Evolutionary conservation across 805 yeast species (phyloP).

Genomic region (Candida ascalaphidarum): DNA sequence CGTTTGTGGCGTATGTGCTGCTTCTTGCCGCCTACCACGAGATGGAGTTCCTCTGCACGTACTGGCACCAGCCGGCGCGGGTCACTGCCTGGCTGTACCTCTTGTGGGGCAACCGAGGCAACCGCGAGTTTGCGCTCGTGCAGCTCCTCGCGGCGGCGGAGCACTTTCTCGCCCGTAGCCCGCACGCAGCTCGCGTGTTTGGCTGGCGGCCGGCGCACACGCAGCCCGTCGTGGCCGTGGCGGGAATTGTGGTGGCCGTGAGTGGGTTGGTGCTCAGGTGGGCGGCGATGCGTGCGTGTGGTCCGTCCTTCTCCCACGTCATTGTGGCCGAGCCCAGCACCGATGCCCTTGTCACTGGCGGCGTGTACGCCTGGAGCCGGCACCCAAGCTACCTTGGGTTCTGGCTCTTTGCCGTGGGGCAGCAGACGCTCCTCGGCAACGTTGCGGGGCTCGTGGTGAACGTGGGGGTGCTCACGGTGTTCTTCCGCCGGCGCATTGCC

Average conservation of each 20-base stretch:
- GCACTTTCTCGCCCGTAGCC: slow-evolving; percentile 6
- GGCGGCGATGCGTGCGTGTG: slow-evolving; percentile 24
- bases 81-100: slow-evolving; percentile 20
- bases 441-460: slow-evolving; percentile 8
- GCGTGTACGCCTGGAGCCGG: slow-evolving; percentile 20
- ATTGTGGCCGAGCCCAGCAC: slow-evolving; percentile 10
- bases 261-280: slow-evolving; percentile 18
- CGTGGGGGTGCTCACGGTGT: slow-evolving; percentile 11
- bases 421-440: slow-evolving; percentile 19
- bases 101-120: slow-evolving; percentile 27
- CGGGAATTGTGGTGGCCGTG: slow-evolving; percentile 10
- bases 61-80: slow-evolving; percentile 15
- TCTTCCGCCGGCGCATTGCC: slow-evolving; percentile 21
- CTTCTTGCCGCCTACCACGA: slow-evolving; percentile 13
- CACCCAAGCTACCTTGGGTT: slow-evolving; percentile 35
- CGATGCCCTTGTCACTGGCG: slow-evolving; percentile 17
- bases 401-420: slow-evolving; percentile 22
- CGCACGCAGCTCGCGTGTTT: no score
- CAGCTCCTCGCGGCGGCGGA: slow-evolving; percentile 18
- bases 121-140: slow-evolving; percentile 18
- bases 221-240: not conserved
- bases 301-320: slow-evolving; percentile 26
- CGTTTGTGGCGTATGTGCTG: slow-evolving; percentile 10
- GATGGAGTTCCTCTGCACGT: slow-evolving; percentile 20
- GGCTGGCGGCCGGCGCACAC: not conserved